Percentiles rank a stretch among this genome's conserved stretches.
Conservation (phyloP, 345 rosid species). For the Corchorus olitorius region DNA sequence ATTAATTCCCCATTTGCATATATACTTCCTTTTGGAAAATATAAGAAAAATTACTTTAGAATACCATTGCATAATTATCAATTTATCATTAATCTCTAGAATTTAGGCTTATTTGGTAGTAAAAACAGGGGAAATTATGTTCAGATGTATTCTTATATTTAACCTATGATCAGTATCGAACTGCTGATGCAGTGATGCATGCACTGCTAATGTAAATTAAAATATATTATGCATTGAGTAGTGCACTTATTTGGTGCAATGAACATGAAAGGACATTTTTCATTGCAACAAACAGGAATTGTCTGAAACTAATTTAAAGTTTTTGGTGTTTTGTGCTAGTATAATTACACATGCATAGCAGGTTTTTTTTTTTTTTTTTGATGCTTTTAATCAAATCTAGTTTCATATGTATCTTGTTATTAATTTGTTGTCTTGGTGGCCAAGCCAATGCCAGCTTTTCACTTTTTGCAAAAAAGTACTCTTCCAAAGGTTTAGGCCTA, state of each 20-base stretch:
- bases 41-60: neutral
- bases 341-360: neutral
- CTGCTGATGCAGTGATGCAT: neutral
- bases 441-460: neutral
- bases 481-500: no score
- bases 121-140: no score
- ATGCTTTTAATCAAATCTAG: neutral
- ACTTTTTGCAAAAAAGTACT: neutral
- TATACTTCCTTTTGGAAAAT: neutral
- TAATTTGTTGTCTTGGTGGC: neutral
- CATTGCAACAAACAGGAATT: neutral
- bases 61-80: neutral
- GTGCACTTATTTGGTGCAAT: neutral
- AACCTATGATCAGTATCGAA: no score
- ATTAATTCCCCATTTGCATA: neutral
- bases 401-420: neutral
- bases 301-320: neutral
- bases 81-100: no score
- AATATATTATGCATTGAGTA: neutral
- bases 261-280: neutral
- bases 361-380: no score
- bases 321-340: conserved; percentile 3
- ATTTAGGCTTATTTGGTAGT: no score
- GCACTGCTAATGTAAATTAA: no score
- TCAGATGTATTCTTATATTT: neutral